Percentiles rank a stretch among this genome's conserved stretches.
These are phyloP conservation scores for Termitomyces sp. DNA, from an alignment of 768 basidiomycete genomes.

Conservation along the genomic window DNA sequence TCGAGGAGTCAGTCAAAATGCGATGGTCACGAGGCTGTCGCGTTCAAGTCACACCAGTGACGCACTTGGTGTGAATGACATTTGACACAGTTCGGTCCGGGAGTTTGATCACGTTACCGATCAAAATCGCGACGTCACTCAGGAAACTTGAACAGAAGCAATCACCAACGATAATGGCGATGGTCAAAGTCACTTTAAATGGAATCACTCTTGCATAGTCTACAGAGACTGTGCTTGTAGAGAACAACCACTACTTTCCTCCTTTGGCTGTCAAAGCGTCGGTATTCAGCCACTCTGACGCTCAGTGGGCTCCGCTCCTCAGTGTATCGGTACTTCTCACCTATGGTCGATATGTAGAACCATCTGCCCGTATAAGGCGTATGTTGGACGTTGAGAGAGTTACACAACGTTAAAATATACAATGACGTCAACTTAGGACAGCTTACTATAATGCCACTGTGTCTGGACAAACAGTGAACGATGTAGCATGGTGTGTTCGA, in stretches of 20 bases:
- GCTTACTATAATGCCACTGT: conserved; percentile 65
- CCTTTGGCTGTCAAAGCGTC: conserved; percentile 42
- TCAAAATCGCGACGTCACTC: not conserved
- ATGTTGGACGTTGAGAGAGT: not conserved
- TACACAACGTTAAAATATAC: not conserved
- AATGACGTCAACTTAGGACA: conserved; percentile 27
- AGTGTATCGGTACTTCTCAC: not conserved
- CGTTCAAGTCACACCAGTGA: not conserved
- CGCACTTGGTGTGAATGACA: no score
- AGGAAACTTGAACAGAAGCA: not conserved
- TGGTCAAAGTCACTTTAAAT: conserved; percentile 45
- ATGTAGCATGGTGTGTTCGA: conserved; percentile 61
- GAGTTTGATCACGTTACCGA: not conserved
- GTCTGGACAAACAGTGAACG: conserved; percentile 40
- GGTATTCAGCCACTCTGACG: conserved; percentile 45
- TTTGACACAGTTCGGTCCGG: not conserved
- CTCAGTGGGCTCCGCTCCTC: conserved; percentile 35
- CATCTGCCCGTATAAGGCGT: conserved; percentile 74
- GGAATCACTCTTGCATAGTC: conserved; percentile 54
- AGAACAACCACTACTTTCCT: conserved; percentile 75
- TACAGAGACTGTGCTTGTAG: conserved; percentile 48
- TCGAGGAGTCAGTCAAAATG: not conserved
- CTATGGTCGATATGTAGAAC: conserved; percentile 28
- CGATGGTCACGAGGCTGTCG: conserved; percentile 2
- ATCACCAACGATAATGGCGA: conserved; percentile 23